phyloP scores from a whole-genome alignment of 331 rosid species.

The Dryas integrifolia region DNA sequence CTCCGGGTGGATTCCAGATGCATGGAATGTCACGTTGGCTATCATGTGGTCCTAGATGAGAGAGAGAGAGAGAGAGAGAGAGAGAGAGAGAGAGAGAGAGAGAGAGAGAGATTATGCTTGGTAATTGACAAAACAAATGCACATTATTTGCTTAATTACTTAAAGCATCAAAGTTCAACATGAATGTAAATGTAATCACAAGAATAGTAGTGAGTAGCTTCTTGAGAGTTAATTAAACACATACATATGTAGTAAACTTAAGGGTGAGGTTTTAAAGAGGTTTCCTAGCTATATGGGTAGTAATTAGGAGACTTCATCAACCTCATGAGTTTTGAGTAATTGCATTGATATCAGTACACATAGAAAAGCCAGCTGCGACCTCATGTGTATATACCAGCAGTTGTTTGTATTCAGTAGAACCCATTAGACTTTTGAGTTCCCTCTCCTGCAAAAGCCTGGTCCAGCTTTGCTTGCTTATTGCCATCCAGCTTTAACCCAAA shows the following conservation, averaged over 20 bases:
- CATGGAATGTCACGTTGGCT: not conserved
- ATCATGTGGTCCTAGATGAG: not conserved
- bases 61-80: not conserved
- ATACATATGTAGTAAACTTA: not conserved
- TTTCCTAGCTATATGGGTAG: conserved; percentile 18
- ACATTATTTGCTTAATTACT: not conserved
- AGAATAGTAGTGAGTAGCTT: conserved; percentile 35
- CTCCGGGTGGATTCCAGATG: conserved; percentile 6
- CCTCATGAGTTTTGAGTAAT: conserved; percentile 33
- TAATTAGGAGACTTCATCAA: conserved; percentile 36
- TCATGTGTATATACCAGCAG: conserved; percentile 19
- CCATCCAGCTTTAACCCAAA: conserved; percentile 89
- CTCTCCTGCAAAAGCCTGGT: conserved; percentile 48
- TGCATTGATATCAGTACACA: conserved; percentile 21
- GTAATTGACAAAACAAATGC: not conserved
- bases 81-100: not conserved
- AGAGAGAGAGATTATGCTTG: conserved; percentile 3
- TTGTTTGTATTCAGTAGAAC: conserved; percentile 40
- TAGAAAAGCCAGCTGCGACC: conserved; percentile 28
- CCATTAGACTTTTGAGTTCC: conserved; percentile 59
- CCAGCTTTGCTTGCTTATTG: conserved; percentile 69
- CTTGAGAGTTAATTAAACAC: conserved; percentile 14
- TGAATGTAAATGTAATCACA: conserved; percentile 35
- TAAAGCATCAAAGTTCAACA: conserved; percentile 31
- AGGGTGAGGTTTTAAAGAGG: conserved; percentile 33